Base-by-base conservation (phyloP, 2,329 filamentous ascomycete species). In the Dothideomycetes sp. region DNA sequence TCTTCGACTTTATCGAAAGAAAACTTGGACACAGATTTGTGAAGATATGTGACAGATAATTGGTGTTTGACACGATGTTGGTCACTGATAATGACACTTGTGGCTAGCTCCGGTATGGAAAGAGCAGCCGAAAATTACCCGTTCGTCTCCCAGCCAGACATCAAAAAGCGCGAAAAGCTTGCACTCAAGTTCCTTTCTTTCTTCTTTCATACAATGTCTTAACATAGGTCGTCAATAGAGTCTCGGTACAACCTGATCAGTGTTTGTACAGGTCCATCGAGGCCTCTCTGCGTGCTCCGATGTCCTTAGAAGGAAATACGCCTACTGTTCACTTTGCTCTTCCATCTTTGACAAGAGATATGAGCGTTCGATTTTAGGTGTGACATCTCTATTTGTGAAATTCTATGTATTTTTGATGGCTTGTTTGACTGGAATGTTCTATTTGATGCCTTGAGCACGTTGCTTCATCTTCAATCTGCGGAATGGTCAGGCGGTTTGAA, bases 141-240 rank as follows among this genome's bases (percentile, higher is more conserved):
- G n/a, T n/a, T n/a, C n/a, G n/a, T n/a, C n/a, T n/a, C n/a, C n/a
- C n/a, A n/a, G n/a, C n/a, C n/a, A n/a, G n/a, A n/a, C n/a, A n/a
- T n/a, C n/a, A n/a, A n/a, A n/a, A n/a, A n/a, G n/a, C n/a, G n/a
- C n/a, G n/a, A n/a, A n/a, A n/a, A n/a, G n/a, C n/a, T n/a, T n/a
- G n/a, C n/a, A n/a, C n/a, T n/a, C n/a, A n/a, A n/a, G n/a, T n/a
- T n/a, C n/a, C n/a, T n/a, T 63, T 61, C 62, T 70, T 69, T 62
- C 61, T 64, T 64, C 60, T 56, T 58, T 62, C 64, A 67, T 29
- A 73, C 71, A 89, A 84, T 85, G 80, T 85, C 78, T 76, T 71
- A 25, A 24, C 61, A n/a, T 79, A 81, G 86, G 81, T 83, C 81
- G 78, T 84, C 84, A 84, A 89, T 96, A 96, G 91, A 98, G 91